Base-by-base conservation (phyloP, 1,284 basidiomycete species). In the Cutaneotrichosporon sp. region DNA sequence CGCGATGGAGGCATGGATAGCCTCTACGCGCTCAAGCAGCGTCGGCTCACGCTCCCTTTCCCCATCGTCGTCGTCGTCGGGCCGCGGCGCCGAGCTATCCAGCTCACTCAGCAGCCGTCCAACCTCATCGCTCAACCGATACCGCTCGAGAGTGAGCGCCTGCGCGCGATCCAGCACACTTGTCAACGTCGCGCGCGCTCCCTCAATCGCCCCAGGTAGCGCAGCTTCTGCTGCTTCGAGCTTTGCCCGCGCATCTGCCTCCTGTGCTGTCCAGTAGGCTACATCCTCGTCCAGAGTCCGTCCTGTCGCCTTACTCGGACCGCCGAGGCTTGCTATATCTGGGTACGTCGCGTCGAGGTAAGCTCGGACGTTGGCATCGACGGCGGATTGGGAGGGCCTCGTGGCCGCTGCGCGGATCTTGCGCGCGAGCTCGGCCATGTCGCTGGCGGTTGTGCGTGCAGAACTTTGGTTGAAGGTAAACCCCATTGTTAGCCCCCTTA, bases 61-160 rank as follows among this genome's bases (percentile, higher is more conserved):
- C 10, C 31, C 46, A 2, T 39, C 17, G 4, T 16, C 27, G 19
- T 42, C 46, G 27, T 53, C 51, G 11, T 57, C 41, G 16, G 45
- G 27, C 1, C 32, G 22, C 8, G 52, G 24, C 4, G 41, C 46
- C 3, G 35, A 17, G 25, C 48, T 52, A 27, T 64, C 60, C 1
- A 74, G 52, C 20, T 71, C 65, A 3, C 57, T 37, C 2, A 71
- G 54, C 17, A 76, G 56, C 5, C 58, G 54, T 5, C 64, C 56
- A 0, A 75, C 52, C 24, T 67, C 62, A 44, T 76, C 75, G 12
- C 66, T 64, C 9, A 74, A 61, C 16, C 81, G 81, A 70, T 90
- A 87, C 22, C 88, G 80, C 31, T 85, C 74, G n/a, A 88, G 77
- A 0, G 85, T 84, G 29, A 90, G 76, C 48, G 84, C 81, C 63